Percentiles rank a stretch among this genome's conserved stretches.
Conservation (phyloP, 75 land plant genomes). For the Cunninghamia lanceolata region DNA sequence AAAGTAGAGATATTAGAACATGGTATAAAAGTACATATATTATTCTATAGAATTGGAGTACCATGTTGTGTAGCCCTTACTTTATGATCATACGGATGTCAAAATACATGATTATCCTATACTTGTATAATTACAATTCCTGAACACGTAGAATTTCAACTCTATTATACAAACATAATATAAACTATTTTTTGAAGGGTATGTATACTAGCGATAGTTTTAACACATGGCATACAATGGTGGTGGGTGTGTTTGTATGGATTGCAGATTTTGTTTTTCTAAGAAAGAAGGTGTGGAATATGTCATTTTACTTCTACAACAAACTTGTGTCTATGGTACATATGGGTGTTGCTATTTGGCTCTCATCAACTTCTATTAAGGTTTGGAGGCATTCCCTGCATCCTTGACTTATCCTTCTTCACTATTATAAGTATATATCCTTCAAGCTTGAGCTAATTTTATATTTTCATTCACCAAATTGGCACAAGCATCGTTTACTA, state of each 20-base stretch:
- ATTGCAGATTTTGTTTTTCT: slow-evolving; percentile 34
- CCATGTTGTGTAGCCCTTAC: too few relatives aligned
- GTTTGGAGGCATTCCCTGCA: slow-evolving; percentile 80
- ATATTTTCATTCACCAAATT: background rate
- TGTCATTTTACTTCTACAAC: slow-evolving; percentile 81
- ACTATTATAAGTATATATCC: slow-evolving; percentile 51
- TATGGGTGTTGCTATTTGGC: too few relatives aligned
- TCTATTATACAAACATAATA: background rate
- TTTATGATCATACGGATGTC: too few relatives aligned
- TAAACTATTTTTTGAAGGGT: background rate
- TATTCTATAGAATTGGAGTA: too few relatives aligned
- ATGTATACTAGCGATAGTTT: background rate
- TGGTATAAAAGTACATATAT: too few relatives aligned
- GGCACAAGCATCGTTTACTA: background rate
- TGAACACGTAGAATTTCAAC: background rate
- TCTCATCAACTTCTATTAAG: slow-evolving; percentile 48
- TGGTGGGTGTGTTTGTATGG: slow-evolving; percentile 53
- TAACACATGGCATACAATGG: background rate
- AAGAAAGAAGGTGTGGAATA: slow-evolving; percentile 40
- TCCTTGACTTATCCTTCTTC: slow-evolving; percentile 73
- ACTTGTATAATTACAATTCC: background rate
- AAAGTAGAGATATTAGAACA: too few relatives aligned
- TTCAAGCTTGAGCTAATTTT: background rate
- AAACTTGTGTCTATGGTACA: slow-evolving; percentile 72
- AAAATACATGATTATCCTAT: background rate